phyloP scores from a whole-genome alignment of 805 yeast species.

The Metschnikowia matae region DNA sequence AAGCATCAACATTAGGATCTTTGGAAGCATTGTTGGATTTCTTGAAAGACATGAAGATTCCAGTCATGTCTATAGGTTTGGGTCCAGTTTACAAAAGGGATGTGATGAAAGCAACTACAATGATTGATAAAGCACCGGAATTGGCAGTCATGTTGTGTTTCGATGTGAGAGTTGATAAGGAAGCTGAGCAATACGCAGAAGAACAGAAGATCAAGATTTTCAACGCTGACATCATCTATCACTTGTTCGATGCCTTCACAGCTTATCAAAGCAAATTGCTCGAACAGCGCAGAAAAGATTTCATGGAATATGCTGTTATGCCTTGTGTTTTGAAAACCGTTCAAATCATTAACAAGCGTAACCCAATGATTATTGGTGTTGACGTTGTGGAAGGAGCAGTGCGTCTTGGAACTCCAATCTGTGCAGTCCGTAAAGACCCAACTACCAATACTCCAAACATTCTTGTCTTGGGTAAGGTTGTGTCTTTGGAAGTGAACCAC shows the following conservation, averaged over 20 bases:
- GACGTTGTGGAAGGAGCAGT: constrained; percentile 91
- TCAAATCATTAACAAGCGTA: constrained; percentile 96
- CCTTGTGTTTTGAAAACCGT: constrained; percentile 93
- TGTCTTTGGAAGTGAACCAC: constrained; percentile 94
- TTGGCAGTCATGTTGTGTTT: constrained; percentile 97
- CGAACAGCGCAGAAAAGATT: constrained; percentile 87
- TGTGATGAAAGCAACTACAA: constrained; percentile 94
- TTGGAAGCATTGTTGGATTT: constrained; percentile 94
- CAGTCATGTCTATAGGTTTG: constrained; percentile 96
- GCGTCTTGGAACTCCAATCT: constrained; percentile 90
- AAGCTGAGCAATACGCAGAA: constrained; percentile 96
- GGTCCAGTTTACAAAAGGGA: constrained; percentile 99
- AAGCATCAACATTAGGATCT: constrained; percentile 97
- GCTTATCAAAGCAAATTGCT: constrained; percentile 85
- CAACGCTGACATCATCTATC: constrained; percentile 95
- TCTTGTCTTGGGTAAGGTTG: constrained; percentile 80
- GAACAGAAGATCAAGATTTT: constrained; percentile 90
- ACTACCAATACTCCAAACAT: constrained; percentile 68
- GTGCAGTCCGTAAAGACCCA: constrained; percentile 89
- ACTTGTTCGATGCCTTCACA: constrained; percentile 89
- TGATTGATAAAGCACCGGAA: constrained; percentile 96
- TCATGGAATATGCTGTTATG: constrained; percentile 82
- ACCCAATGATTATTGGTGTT: constrained; percentile 99
- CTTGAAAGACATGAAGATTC: constrained; percentile 97
- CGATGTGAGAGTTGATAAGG: constrained; percentile 95